These are phyloP conservation scores for Fraxinus paxiana DNA, from an alignment of 305 asterid species.

Conservation along the genomic window DNA sequence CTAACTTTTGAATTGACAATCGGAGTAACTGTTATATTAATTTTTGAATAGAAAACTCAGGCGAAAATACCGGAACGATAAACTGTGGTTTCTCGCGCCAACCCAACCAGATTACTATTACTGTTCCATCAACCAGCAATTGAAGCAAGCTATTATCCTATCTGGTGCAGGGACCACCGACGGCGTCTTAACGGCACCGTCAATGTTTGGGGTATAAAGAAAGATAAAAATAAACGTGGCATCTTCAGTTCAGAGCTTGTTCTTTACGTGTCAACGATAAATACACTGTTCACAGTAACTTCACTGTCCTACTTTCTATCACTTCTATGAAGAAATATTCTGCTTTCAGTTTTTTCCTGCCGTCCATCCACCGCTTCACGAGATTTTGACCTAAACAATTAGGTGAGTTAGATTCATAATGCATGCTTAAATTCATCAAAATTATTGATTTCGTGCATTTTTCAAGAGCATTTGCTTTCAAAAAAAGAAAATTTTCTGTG, in stretches of 20 bases:
- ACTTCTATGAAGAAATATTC: slow-evolving; percentile 21
- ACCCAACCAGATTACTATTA: not conserved
- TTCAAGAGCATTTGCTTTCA: not conserved
- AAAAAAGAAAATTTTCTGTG: not conserved
- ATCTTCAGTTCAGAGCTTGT: not conserved
- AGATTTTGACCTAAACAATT: slow-evolving; percentile 51
- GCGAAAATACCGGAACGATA: not conserved
- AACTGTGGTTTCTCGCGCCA: not conserved
- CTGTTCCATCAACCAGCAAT: not conserved
- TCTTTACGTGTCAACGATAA: slow-evolving; percentile 4
- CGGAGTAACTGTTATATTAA: not conserved
- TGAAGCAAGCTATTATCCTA: not conserved
- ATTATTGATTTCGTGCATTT: not conserved
- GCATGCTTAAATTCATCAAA: slow-evolving; percentile 1
- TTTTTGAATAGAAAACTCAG: not conserved
- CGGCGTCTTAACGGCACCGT: slow-evolving; percentile 8
- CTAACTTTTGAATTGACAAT: not conserved
- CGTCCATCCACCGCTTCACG: slow-evolving; percentile 42
- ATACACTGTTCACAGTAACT: not conserved
- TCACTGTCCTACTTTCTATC: slow-evolving; percentile 28
- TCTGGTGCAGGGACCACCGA: not conserved
- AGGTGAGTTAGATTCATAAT: slow-evolving; percentile 33
- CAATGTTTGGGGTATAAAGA: not conserved
- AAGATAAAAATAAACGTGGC: not conserved
- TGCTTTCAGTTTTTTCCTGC: slow-evolving; percentile 12